phyloP scores from a whole-genome alignment of 257 asterid genomes.

The Capsicum pubescens region DNA sequence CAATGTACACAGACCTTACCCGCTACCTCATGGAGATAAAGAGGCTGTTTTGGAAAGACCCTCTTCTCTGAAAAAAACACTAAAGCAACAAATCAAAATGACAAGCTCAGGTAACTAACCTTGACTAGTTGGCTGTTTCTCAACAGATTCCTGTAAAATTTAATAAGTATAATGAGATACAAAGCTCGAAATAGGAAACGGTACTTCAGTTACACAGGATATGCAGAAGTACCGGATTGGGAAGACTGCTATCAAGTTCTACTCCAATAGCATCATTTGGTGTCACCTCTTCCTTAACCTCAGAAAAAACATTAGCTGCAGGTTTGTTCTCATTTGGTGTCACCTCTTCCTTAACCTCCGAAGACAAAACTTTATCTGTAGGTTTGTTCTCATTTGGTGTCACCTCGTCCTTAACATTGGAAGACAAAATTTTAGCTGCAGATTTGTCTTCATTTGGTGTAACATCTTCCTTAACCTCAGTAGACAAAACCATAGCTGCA shows the following conservation, averaged over 20 bases:
- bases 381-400: slow-evolving; percentile 29
- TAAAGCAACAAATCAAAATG: slow-evolving; percentile 32
- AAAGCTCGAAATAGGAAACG: not conserved
- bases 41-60: not conserved
- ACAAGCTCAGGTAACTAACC: not conserved
- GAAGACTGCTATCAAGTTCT: not conserved
- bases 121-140: slow-evolving; percentile 28
- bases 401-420: slow-evolving; percentile 28
- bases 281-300: slow-evolving; percentile 37
- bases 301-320: slow-evolving; percentile 34
- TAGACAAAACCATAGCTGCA: slow-evolving; percentile 8
- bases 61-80: not conserved
- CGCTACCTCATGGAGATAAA: not conserved
- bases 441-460: slow-evolving; percentile 19
- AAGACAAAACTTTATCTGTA: slow-evolving; percentile 30
- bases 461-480: not conserved
- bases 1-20: not conserved
- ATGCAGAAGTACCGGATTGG: slow-evolving; percentile 29
- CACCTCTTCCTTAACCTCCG: slow-evolving; percentile 42
- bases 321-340: slow-evolving; percentile 14
- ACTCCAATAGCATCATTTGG: slow-evolving; percentile 14
- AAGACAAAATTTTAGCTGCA: slow-evolving; percentile 30
- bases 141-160: slow-evolving; percentile 34
- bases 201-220: not conserved
- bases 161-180: slow-evolving; percentile 32